Evolutionary conservation across 169 alveolate genomes (phyloP).

Genomic region (Cryptosporidium andersoni): DNA sequence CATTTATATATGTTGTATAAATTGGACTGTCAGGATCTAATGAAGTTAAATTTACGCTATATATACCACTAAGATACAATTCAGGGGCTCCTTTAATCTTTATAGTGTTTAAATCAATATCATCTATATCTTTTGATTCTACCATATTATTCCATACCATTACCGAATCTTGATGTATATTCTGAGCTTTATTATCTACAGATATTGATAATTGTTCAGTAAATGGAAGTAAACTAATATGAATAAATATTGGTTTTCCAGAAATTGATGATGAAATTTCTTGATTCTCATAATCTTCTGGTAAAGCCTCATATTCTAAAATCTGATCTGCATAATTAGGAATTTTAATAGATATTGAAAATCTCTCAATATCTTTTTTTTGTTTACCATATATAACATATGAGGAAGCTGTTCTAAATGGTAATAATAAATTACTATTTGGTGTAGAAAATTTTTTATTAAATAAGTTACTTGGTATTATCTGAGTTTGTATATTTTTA

Average conservation of each 20-base stretch:
- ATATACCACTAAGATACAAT: slow-evolving; percentile 55
- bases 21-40: slow-evolving; percentile 53
- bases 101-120: background rate
- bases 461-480: slow-evolving; percentile 60
- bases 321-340: slow-evolving; percentile 68
- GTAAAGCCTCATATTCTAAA: slow-evolving; percentile 44
- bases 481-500: slow-evolving; percentile 59
- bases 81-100: slow-evolving; percentile 61
- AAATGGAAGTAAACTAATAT: slow-evolving; percentile 59
- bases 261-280: slow-evolving; percentile 15
- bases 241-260: slow-evolving; percentile 58
- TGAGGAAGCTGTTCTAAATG: slow-evolving; percentile 68
- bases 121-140: background rate
- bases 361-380: slow-evolving; percentile 47
- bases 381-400: slow-evolving; percentile 70
- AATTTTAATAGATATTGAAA: slow-evolving; percentile 49
- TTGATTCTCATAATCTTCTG: slow-evolving; percentile 27
- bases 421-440: slow-evolving; percentile 41
- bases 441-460: slow-evolving; percentile 61
- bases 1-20: slow-evolving; percentile 64
- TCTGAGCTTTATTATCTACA: slow-evolving; percentile 57
- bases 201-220: slow-evolving; percentile 63
- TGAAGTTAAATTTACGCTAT: slow-evolving; percentile 55
- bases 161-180: slow-evolving; percentile 10
- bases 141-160: slow-evolving; percentile 34